These are phyloP conservation scores for Teratosphaeria viscida DNA, from an alignment of 2,329 filamentous ascomycete species.

Conservation along the genomic window DNA sequence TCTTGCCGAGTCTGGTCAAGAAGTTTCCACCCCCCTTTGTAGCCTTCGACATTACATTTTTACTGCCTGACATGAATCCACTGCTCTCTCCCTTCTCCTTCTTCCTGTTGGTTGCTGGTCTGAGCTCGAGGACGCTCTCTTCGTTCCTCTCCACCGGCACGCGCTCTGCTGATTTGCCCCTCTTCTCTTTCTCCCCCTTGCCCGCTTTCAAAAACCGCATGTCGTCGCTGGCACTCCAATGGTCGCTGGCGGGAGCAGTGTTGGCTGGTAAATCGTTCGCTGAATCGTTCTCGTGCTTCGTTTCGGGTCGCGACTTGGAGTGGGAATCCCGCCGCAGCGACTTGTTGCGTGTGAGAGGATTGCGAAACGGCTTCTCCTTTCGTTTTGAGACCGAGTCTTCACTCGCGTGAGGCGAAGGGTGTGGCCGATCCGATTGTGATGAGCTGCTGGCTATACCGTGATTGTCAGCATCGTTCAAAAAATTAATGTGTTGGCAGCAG, in stretches of 20 bases:
- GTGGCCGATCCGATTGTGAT: conserved; percentile 9
- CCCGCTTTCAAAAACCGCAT: conserved; percentile 10
- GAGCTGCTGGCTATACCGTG: conserved; percentile 6
- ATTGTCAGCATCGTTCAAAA: conserved; percentile 7
- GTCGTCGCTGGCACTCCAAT: conserved; percentile 6
- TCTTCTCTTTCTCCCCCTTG: conserved; percentile 14
- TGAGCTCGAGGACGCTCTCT: conserved; percentile 12
- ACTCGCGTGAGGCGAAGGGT: conserved; percentile 18
- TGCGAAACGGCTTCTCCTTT: conserved; percentile 19
- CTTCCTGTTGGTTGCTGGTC: conserved; percentile 7
- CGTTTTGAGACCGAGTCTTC: conserved; percentile 18
- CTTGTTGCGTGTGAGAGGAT: conserved; percentile 16
- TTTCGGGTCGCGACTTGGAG: conserved; percentile 14
- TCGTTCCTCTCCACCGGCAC: conserved; percentile 14
- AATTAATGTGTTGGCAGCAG: not conserved
- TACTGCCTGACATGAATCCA: conserved; percentile 18
- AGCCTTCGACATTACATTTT: conserved; percentile 19
- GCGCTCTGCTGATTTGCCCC: conserved; percentile 25
- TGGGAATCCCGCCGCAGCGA: conserved; percentile 23
- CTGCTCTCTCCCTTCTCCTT: conserved; percentile 17
- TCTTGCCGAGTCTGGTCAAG: conserved; percentile 17
- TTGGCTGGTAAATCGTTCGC: conserved; percentile 16
- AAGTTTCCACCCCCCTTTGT: conserved; percentile 14
- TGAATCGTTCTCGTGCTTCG: conserved; percentile 6
- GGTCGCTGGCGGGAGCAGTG: conserved; percentile 20